These are phyloP conservation scores for Hanseniaspora nectarophila DNA, from an alignment of 805 yeast genomes.

Conservation along the genomic window DNA sequence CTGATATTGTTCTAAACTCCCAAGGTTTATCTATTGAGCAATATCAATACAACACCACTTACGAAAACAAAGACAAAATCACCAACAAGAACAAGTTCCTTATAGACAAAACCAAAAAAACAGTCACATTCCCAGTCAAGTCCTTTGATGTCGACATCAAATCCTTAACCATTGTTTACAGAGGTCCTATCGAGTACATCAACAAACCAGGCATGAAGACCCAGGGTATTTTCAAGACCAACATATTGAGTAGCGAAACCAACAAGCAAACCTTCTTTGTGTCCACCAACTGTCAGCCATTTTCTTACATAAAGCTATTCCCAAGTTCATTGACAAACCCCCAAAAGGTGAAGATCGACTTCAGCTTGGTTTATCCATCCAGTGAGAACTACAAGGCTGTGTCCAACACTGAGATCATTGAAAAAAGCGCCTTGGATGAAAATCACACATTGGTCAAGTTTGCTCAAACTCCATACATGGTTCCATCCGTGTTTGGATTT, in stretches of 20 bases:
- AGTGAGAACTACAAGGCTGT: constrained; percentile 41
- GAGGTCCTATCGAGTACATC: constrained; percentile 42
- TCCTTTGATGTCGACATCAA: constrained; percentile 14
- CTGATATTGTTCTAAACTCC: constrained; percentile 26
- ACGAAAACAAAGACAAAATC: constrained; percentile 19
- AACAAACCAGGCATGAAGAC: constrained; percentile 47
- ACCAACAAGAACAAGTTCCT: constrained; percentile 21
- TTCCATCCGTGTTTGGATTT: constrained; percentile 56
- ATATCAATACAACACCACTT: constrained; percentile 32
- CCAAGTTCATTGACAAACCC: constrained; percentile 52
- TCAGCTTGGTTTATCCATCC: constrained; percentile 18
- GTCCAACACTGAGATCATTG: constrained; percentile 36
- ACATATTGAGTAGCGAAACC: constrained; percentile 44
- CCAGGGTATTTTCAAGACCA: constrained; percentile 56
- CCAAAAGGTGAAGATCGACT: constrained; percentile 36
- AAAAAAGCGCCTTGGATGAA: constrained; percentile 23
- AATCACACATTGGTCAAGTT: constrained; percentile 33
- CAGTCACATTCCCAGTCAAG: constrained; percentile 15
- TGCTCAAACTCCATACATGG: constrained; percentile 44
- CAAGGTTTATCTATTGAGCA: constrained; percentile 30
- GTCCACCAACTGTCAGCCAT: constrained; percentile 66
- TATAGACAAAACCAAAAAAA: constrained; percentile 19
- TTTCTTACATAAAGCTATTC: constrained; percentile 47
- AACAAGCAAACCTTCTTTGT: constrained; percentile 40
- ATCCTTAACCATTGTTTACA: constrained; percentile 24